Conservation (phyloP, 140 eudicot species). For the Anethum foeniculum region DNA sequence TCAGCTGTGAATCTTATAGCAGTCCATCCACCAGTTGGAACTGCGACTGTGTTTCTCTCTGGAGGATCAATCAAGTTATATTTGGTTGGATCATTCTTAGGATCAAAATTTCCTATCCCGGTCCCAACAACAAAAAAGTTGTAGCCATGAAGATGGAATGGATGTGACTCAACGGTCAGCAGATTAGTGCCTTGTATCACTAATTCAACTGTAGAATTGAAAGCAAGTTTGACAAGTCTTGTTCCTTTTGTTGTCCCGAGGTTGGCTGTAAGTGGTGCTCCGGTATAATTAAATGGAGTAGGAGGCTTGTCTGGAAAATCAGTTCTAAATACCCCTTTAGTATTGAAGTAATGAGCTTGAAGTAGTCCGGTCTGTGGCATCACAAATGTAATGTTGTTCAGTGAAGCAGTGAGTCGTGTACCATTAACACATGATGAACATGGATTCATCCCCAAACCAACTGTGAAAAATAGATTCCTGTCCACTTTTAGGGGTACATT, state of each 20-base stretch:
- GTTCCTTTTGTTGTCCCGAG: slow-evolving; percentile 31
- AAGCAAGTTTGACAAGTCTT: slow-evolving; percentile 21
- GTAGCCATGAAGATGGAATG: slow-evolving; percentile 32
- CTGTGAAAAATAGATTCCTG: slow-evolving; percentile 29
- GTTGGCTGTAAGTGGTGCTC: slow-evolving; percentile 40
- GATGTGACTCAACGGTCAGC: slow-evolving; percentile 27
- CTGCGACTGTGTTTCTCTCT: slow-evolving; percentile 30
- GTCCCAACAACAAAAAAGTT: slow-evolving; percentile 28
- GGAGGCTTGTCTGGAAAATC: slow-evolving; percentile 37
- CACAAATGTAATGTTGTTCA: slow-evolving; percentile 25
- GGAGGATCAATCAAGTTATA: slow-evolving; percentile 31
- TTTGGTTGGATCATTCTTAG: slow-evolving; percentile 13
- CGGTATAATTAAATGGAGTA: slow-evolving; percentile 36
- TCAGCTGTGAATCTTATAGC: slow-evolving; percentile 44
- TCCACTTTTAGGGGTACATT: slow-evolving; percentile 39
- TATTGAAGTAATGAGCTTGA: slow-evolving; percentile 30
- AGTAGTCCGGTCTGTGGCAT: slow-evolving; percentile 25
- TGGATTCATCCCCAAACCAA: slow-evolving; percentile 32
- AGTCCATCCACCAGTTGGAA: slow-evolving; percentile 51
- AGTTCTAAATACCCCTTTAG: slow-evolving; percentile 23
- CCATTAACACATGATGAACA: slow-evolving; percentile 24
- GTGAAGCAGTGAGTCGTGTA: slow-evolving; percentile 18
- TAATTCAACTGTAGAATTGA: slow-evolving; percentile 35
- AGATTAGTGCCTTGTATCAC: slow-evolving; percentile 34
- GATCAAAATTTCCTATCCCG: slow-evolving; percentile 26